A percentile compares a stretch with the other conserved stretches of the same genome.
Conservation (phyloP, 1,284 basidiomycete genomes). For the Laetiporus sulphureus region DNA sequence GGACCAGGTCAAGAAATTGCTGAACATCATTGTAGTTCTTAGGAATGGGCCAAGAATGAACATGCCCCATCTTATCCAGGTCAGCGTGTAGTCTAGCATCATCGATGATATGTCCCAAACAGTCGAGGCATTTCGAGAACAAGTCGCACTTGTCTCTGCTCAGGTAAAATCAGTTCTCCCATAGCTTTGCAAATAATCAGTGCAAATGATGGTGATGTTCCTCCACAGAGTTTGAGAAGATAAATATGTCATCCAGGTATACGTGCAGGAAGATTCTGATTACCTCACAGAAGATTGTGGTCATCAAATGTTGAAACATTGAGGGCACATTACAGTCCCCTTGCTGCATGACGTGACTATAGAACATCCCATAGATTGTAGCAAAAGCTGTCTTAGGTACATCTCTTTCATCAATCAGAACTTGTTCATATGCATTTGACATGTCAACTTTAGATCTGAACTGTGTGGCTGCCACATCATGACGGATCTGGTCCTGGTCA, state of each 20-base stretch:
- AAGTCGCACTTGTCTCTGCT: constrained; percentile 18
- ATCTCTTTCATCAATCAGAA: constrained; percentile 5
- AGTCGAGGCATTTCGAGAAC: constrained; percentile 18
- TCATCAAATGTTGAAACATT: constrained; percentile 30
- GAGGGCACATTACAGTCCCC: constrained; percentile 28
- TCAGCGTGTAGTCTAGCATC: constrained; percentile 23
- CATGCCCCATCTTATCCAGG: constrained; percentile 18
- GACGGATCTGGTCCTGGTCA: constrained; percentile 25
- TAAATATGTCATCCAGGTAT: constrained; percentile 31
- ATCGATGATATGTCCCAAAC: constrained; percentile 25
- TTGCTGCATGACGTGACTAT: constrained; percentile 26
- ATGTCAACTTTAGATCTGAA: constrained; percentile 25
- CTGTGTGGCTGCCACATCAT: constrained; percentile 16
- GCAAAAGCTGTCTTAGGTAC: constrained; percentile 6
- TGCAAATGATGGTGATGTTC: constrained; percentile 25
- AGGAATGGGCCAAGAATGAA: constrained; percentile 21
- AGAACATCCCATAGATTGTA: constrained; percentile 26
- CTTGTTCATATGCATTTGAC: constrained; percentile 20
- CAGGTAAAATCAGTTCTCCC: constrained; percentile 17
- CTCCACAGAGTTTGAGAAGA: constrained; percentile 21
- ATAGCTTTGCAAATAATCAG: constrained; percentile 17
- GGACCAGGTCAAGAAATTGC: constrained; percentile 32
- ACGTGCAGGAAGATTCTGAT: constrained; percentile 25
- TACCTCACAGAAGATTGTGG: constrained; percentile 21
- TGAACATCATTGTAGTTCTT: constrained; percentile 31